Evolutionary conservation across 2,329 filamentous ascomycete species (phyloP).

Genomic region (Helotiales sp.): DNA sequence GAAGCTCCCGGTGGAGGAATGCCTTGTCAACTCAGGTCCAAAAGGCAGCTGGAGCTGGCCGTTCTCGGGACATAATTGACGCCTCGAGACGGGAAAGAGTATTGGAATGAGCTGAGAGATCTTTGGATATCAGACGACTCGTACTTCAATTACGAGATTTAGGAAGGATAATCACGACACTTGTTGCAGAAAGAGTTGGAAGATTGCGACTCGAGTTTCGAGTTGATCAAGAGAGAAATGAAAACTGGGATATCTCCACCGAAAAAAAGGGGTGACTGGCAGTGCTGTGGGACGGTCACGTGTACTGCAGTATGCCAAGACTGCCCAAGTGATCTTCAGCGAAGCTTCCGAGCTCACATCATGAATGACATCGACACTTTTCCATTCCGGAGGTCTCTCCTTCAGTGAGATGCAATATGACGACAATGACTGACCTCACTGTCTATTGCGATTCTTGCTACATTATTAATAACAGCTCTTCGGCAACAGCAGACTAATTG

Average conservation of each 20-base stretch:
- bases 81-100: too few species aligned
- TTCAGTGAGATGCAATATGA: not conserved
- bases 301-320: not conserved
- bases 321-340: not conserved
- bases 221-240: not conserved
- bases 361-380: not conserved
- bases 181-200: not conserved
- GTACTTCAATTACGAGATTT: not conserved
- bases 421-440: not conserved
- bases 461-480: conserved; percentile 1
- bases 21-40: not conserved
- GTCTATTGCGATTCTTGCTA: not conserved
- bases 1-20: not conserved
- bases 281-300: not conserved
- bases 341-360: not conserved
- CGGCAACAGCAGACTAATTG: not conserved
- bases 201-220: not conserved
- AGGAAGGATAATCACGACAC: not conserved
- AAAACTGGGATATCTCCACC: not conserved
- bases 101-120: too few species aligned
- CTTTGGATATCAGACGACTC: not conserved
- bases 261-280: too few species aligned
- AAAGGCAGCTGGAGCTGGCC: not conserved
- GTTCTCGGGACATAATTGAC: not conserved
- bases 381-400: not conserved